Conservation (phyloP, 768 basidiomycete species). For the Agrocybe pediades region DNA sequence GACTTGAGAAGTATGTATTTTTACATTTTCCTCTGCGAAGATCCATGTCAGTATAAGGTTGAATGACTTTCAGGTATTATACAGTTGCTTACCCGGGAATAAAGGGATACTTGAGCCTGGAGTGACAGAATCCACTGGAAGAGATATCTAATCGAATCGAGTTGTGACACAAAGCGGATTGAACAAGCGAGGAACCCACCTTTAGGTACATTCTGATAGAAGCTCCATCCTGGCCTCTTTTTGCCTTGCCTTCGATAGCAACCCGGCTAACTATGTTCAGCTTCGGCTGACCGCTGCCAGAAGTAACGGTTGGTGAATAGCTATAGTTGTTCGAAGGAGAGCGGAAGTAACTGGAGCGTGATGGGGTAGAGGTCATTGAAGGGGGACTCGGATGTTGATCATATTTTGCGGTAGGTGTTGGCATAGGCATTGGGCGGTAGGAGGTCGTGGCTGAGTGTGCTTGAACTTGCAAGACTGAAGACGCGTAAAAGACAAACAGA, state of each 20-base stretch:
- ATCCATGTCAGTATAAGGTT: not conserved
- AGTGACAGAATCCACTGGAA: slow-evolving; percentile 65
- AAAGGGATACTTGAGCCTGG: slow-evolving; percentile 73
- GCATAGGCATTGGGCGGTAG: slow-evolving; percentile 22
- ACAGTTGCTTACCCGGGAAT: slow-evolving; percentile 59
- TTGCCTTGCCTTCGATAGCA: slow-evolving; percentile 74
- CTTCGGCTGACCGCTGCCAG: slow-evolving; percentile 45
- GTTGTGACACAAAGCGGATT: not conserved
- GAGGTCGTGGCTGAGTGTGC: too few relatives aligned
- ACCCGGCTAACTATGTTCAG: slow-evolving; percentile 74
- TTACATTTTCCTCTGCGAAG: slow-evolving; percentile 73
- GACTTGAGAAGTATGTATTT: slow-evolving; percentile 70
- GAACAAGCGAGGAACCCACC: slow-evolving; percentile 36
- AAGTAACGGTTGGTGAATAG: slow-evolving; percentile 50
- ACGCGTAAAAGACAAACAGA: slow-evolving; percentile 1
- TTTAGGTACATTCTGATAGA: slow-evolving; percentile 78
- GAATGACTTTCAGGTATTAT: not conserved
- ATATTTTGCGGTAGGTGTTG: slow-evolving; percentile 22
- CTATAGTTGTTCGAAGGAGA: slow-evolving; percentile 29
- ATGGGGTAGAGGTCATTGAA: slow-evolving; percentile 21
- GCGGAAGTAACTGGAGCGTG: slow-evolving; percentile 21
- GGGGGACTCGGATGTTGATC: slow-evolving; percentile 26
- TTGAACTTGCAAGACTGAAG: not conserved
- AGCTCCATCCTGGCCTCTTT: slow-evolving; percentile 64
- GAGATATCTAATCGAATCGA: slow-evolving; percentile 47